Evolutionary conservation across 371 early-diverging fungal species (phyloP).

Genomic region (Choanephora cucurbitarum): DNA sequence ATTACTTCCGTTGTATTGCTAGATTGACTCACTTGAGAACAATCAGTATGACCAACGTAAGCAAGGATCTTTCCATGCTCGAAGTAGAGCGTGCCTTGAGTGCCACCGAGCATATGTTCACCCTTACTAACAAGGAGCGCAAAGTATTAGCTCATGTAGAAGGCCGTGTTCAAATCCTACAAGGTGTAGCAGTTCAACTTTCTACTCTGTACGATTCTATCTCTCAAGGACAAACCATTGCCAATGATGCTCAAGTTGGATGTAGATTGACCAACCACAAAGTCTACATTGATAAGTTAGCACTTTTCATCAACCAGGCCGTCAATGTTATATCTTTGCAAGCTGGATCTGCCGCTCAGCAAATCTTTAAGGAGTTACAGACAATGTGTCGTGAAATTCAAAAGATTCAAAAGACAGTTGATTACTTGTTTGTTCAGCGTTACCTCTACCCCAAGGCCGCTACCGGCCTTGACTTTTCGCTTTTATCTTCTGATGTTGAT

Average conservation of each 20-base stretch:
- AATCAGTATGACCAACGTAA: slow-evolving; percentile 54
- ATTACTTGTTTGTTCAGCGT: slow-evolving; percentile 36
- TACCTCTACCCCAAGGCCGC: slow-evolving; percentile 34
- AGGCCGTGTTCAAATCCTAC: slow-evolving; percentile 30
- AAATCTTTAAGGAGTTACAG: slow-evolving; percentile 16
- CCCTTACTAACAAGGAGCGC: slow-evolving; percentile 65
- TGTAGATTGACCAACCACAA: slow-evolving; percentile 49
- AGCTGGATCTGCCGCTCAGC: slow-evolving; percentile 10
- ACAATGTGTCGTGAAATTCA: slow-evolving; percentile 20
- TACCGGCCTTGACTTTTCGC: slow-evolving; percentile 25
- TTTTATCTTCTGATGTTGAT: slow-evolving; percentile 37
- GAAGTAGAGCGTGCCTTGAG: slow-evolving; percentile 75
- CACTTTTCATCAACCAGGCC: slow-evolving; percentile 41
- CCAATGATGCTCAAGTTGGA: slow-evolving; percentile 24
- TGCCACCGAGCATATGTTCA: slow-evolving; percentile 73
- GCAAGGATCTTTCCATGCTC: slow-evolving; percentile 69
- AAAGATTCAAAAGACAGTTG: slow-evolving; percentile 32
- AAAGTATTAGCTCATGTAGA: slow-evolving; percentile 39
- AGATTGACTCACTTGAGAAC: slow-evolving; percentile 68
- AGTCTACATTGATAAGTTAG: slow-evolving; percentile 49
- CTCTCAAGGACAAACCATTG: slow-evolving; percentile 16
- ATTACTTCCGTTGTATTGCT: slow-evolving; percentile 74
- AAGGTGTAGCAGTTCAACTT: slow-evolving; percentile 40
- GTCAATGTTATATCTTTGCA: slow-evolving; percentile 25
- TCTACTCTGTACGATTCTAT: slow-evolving; percentile 31